Percentiles rank a stretch among this genome's conserved stretches.
phyloP scores from a whole-genome alignment of 129 eudicot genomes.

The Tanacetum coccineum region DNA sequence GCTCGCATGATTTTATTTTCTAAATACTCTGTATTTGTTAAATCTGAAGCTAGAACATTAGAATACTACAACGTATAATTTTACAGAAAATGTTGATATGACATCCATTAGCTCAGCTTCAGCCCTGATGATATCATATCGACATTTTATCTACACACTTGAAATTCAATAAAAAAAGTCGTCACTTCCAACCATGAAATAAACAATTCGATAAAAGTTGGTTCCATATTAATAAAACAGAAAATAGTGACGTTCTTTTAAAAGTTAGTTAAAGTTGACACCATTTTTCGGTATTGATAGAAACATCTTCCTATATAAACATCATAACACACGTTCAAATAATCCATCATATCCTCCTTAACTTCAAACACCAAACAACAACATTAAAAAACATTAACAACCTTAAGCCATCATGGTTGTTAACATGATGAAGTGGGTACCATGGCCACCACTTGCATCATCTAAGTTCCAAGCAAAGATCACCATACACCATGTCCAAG shows the following conservation, averaged over 20 bases:
- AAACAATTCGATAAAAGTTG: no score
- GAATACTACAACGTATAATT: no score
- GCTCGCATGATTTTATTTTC: no score
- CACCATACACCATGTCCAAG: constrained; percentile 28
- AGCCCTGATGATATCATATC: no score
- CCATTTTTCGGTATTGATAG: constrained; percentile 6
- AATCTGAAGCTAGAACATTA: no score
- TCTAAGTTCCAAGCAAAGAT: constrained; percentile 44
- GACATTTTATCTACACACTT: no score
- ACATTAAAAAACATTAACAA: neutral
- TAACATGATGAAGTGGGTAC: constrained; percentile 68
- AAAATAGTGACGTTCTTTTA: constrained; percentile 24
- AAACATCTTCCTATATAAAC: constrained; percentile 10
- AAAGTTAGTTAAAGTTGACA: constrained; percentile 14
- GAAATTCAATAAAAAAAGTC: no score
- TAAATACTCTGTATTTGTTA: no score
- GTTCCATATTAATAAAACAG: neutral
- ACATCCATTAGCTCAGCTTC: no score
- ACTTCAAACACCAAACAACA: constrained; percentile 10
- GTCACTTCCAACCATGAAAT: no score
- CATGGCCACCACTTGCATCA: constrained; percentile 54
- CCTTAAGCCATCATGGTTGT: constrained; percentile 34
- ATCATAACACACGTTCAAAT: neutral
- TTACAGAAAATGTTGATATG: no score
- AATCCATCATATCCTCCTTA: constrained; percentile 3